These are phyloP conservation scores for Xylariaceae sp. DNA, from an alignment of 2,329 filamentous ascomycete species.

Conservation along the genomic window DNA sequence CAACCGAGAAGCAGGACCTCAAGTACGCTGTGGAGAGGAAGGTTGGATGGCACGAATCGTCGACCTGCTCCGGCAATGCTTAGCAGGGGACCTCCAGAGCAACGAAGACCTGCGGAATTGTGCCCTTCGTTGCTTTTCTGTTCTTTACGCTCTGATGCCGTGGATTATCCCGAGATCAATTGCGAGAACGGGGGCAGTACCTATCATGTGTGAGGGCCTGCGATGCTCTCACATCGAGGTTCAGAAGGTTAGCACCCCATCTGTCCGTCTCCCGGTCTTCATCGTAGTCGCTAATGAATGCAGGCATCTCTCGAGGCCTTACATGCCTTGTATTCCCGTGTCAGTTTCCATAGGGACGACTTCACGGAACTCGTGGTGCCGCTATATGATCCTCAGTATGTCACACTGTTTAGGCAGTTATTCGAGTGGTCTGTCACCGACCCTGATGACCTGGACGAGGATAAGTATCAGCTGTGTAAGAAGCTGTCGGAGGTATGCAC, in stretches of 20 bases:
- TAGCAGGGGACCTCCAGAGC: conserved; percentile 58
- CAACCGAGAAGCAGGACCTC: conserved; percentile 60
- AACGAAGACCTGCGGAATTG: conserved; percentile 64
- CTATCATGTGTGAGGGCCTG: conserved; percentile 65
- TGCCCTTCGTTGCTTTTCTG: conserved; percentile 69
- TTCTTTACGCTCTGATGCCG: conserved; percentile 71
- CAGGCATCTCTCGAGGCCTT: conserved; percentile 76
- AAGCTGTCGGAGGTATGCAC: conserved; percentile 78
- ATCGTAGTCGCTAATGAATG: conserved; percentile 9
- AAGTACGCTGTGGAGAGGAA: conserved; percentile 71
- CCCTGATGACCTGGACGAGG: conserved; percentile 78
- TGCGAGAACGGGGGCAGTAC: conserved; percentile 62
- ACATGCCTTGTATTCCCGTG: conserved; percentile 73
- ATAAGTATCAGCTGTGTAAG: conserved; percentile 87
- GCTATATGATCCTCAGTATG: conserved; percentile 68
- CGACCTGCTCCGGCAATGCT: conserved; percentile 66
- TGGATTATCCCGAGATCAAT: conserved; percentile 88
- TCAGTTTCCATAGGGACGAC: conserved; percentile 69
- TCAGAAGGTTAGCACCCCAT: conserved; percentile 57
- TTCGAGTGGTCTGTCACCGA: conserved; percentile 78
- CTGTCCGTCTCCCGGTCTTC: not conserved
- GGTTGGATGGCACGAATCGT: conserved; percentile 83
- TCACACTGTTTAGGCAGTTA: conserved; percentile 66
- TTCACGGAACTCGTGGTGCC: conserved; percentile 73
- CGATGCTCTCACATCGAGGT: conserved; percentile 65